Evolutionary conservation across 805 yeast genomes (phyloP), one percentile per base, ranked within the genome.

Genomic region (Cyberlindnera maritima): DNA sequence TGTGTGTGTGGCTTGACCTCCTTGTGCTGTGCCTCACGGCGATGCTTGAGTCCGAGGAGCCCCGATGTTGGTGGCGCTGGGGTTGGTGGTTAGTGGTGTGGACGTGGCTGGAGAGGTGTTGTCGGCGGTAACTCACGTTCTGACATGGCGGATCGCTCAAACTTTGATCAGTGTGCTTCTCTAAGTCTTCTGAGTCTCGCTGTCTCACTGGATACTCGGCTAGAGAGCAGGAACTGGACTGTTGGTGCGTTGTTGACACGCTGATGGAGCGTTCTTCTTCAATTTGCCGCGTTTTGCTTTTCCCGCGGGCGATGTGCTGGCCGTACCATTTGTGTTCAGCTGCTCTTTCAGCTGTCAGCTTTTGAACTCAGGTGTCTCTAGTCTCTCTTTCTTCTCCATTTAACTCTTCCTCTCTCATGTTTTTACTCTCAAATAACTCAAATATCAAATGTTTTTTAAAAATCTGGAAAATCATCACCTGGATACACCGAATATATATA

Each of bases 1-100:
- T 5, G 25, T 9, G 25, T 21, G 9, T 21, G 9, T 9, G 25
- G 9, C 25, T 21, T 21, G 5, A 5, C 25, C 8, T 26, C n/a
- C 4, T 14, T 23, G 36, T 35, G 29, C 31, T 14, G 13, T 34
- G 35, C 13, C 35, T 26, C 41, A 19, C 41, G 41, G 13, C 41
- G 43, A 8, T 39, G 39, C 14, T 38, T 40, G 15, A 44, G 39
- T 3, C 39, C 13, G 21, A 44, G 47, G 38, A 37, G 39, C n/a
- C 34, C 43, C 39, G 31, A 28, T 4, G 36, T 9, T 28, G 31
- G n/a, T 44, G 39, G 39, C 19, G 39, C 43, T 44, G 5, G 9
- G 25, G 36, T 9, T 12, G 31, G 15, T 17, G 18, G 39, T 36
- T 36, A 36, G 39, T 36, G 17, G 15, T 14, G 4, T n/a, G 13